Base-by-base conservation (phyloP, 176 grass and related monocot species). In the Eleusine indica region DNA sequence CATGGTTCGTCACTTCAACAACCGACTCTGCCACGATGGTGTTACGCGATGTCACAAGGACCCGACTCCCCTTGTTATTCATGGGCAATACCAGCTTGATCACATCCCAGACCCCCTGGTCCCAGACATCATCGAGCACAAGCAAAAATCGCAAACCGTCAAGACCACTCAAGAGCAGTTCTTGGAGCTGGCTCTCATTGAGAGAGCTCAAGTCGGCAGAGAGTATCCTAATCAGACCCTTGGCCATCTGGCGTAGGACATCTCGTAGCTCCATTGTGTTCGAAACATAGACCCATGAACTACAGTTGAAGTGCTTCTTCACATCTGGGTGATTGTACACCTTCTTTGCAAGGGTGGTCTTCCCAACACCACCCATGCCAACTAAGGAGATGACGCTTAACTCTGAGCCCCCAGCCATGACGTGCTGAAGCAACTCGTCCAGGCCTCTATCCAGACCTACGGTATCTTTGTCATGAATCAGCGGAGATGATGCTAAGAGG, bases 41-140 rank as follows among this genome's bases (percentile, higher is more conserved):
- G 0, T 77, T 77, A 52, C 72, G 89, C 1, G 89, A 70, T 4
- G 89, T 87, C 53, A 87, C 5, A 43, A 87, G 71, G 17, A 91
- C 81, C 73, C 81, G 71, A 19, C 80, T 62, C 2, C 64, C 66
- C 1, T 35, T 60, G 57, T 35, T 16, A 22, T 87, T 66, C 30
- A 3, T 44, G 9, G 80, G 75, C 64, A 91, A 28, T 3, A 81
- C 75, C 21, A 76, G 75, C 51, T 69, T 87, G 85, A 87, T 84
- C 42, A 37, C 32, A 13, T 87, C 76, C 85, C 80, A 84, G 9
- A 84, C 14, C 17, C 52, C 57, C 39, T 4, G 41, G 7, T 87
- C 85, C 89, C 89, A 91, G 3, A 87, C 79, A 77, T 87, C 86
- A 64, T 87, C 86, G 41, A 87, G 68, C 72, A 87, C 86, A 64